Evolutionary conservation across 2,329 filamentous ascomycete species (phyloP).

Genomic region (Cladorrhinum sp.): DNA sequence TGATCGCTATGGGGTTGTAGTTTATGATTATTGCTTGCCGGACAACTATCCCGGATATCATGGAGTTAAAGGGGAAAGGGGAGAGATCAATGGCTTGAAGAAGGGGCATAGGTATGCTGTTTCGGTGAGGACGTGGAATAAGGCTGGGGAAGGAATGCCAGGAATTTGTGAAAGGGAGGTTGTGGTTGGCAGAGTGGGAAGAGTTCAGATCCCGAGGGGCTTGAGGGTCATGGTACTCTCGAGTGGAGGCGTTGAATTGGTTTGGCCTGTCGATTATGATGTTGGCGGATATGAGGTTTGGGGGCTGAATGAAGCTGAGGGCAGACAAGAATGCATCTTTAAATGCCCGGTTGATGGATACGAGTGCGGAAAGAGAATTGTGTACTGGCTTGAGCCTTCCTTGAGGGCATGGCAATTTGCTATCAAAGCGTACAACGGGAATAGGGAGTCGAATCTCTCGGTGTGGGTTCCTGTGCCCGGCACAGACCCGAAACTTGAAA

Average conservation of each 20-base stretch:
- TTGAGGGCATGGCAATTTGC: slow-evolving; percentile 20
- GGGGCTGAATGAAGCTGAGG: not conserved
- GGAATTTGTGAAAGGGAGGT: slow-evolving; percentile 9
- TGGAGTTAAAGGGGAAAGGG: slow-evolving; percentile 4
- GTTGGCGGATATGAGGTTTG: slow-evolving; percentile 17
- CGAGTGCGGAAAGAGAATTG: not conserved
- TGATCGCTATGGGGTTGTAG: slow-evolving; percentile 20
- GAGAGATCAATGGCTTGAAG: slow-evolving; percentile 6
- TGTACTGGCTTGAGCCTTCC: slow-evolving; percentile 8
- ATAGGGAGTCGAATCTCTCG: slow-evolving; percentile 10
- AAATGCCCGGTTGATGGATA: not conserved
- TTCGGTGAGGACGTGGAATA: slow-evolving; percentile 21
- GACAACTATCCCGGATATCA: slow-evolving; percentile 8
- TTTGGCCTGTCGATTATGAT: slow-evolving; percentile 5
- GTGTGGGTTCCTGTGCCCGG: slow-evolving; percentile 15
- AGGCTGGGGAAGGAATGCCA: slow-evolving; percentile 11
- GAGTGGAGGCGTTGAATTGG: slow-evolving; percentile 4
- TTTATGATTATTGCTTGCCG: slow-evolving; percentile 11
- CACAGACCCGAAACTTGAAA: not conserved
- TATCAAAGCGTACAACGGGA: slow-evolving; percentile 19
- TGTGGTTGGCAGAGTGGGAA: slow-evolving; percentile 9
- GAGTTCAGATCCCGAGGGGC: not conserved
- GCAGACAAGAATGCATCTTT: not conserved
- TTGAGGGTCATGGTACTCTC: slow-evolving; percentile 1
- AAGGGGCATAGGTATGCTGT: slow-evolving; percentile 18